phyloP scores from a whole-genome alignment of 176 grass and related monocot genomes.

The Musa beccarii region DNA sequence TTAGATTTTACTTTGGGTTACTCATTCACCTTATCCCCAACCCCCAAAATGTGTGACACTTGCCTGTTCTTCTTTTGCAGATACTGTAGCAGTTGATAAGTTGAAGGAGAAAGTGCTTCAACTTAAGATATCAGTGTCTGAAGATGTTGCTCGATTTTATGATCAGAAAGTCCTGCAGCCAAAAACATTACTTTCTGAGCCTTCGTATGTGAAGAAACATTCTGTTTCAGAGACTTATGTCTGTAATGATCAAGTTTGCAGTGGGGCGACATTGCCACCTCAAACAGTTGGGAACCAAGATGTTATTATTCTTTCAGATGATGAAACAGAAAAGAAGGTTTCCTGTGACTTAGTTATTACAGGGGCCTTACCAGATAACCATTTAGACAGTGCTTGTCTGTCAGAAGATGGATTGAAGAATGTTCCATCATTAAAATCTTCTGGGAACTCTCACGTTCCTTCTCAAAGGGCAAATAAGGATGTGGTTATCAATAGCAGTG shows the following conservation, averaged over 20 bases:
- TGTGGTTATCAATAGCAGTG: slow-evolving; percentile 6
- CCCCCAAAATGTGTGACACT: slow-evolving; percentile 14
- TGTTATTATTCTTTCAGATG: slow-evolving; percentile 73
- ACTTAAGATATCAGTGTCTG: slow-evolving; percentile 46
- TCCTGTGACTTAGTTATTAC: slow-evolving; percentile 29
- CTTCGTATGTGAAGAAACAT: slow-evolving; percentile 18
- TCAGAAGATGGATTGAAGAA: slow-evolving; percentile 13
- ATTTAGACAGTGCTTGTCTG: slow-evolving; percentile 14
- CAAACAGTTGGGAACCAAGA: slow-evolving; percentile 19
- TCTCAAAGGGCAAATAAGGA: slow-evolving; percentile 17
- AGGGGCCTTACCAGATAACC: slow-evolving; percentile 24
- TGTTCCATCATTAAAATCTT: slow-evolving; percentile 23
- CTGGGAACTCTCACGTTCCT: slow-evolving; percentile 4
- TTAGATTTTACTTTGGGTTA: slow-evolving; percentile 30
- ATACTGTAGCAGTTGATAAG: slow-evolving; percentile 42
- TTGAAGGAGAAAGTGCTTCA: slow-evolving; percentile 46
- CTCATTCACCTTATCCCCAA: not conserved
- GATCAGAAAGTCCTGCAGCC: slow-evolving; percentile 10
- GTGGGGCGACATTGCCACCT: slow-evolving; percentile 23
- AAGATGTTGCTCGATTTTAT: slow-evolving; percentile 28
- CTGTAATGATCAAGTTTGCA: slow-evolving; percentile 18
- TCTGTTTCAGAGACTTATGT: slow-evolving; percentile 12
- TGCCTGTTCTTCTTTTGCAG: slow-evolving; percentile 40
- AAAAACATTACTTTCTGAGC: slow-evolving; percentile 10
- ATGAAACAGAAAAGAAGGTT: slow-evolving; percentile 35